Conservation (phyloP, 2,329 filamentous ascomycete genomes). For the Neophaeococcomyces mojaviensis region DNA sequence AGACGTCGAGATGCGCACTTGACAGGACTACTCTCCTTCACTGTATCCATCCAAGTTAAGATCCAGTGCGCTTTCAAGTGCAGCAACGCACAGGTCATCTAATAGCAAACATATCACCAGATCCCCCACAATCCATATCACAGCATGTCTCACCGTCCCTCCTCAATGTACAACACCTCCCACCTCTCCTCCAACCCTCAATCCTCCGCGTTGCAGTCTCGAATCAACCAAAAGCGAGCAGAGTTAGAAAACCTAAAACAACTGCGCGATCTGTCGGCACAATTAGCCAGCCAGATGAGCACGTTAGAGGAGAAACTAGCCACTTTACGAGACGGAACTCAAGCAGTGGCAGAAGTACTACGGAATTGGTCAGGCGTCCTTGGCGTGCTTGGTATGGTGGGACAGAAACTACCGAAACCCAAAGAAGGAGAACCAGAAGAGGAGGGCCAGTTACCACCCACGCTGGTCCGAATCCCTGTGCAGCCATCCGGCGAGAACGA, state of each 20-base stretch:
- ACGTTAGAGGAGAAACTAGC: constrained; percentile 53
- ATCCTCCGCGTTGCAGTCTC: constrained; percentile 49
- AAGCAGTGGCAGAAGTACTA: constrained; percentile 60
- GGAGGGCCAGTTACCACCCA: background rate
- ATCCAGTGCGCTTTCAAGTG: no score
- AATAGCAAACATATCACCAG: no score
- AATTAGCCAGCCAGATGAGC: constrained; percentile 57
- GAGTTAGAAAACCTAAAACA: constrained; percentile 57
- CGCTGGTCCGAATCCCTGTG: background rate
- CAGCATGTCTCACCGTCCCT: constrained; percentile 29
- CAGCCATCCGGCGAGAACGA: no score
- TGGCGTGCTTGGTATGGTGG: constrained; percentile 55
- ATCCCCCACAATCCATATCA: background rate
- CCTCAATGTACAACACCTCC: constrained; percentile 1
- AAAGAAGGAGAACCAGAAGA: constrained; percentile 7
- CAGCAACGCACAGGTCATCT: no score
- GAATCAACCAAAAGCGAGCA: constrained; percentile 56
- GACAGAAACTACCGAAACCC: background rate
- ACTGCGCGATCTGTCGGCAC: constrained; percentile 53
- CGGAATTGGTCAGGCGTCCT: constrained; percentile 61
- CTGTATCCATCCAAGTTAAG: no score
- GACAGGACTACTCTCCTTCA: no score
- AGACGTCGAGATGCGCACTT: no score
- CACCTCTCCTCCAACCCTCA: constrained; percentile 24
- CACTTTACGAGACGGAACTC: constrained; percentile 55